Evolutionary conservation across 257 asterid species (phyloP).

Genomic region (Thymus mandschuricus): DNA sequence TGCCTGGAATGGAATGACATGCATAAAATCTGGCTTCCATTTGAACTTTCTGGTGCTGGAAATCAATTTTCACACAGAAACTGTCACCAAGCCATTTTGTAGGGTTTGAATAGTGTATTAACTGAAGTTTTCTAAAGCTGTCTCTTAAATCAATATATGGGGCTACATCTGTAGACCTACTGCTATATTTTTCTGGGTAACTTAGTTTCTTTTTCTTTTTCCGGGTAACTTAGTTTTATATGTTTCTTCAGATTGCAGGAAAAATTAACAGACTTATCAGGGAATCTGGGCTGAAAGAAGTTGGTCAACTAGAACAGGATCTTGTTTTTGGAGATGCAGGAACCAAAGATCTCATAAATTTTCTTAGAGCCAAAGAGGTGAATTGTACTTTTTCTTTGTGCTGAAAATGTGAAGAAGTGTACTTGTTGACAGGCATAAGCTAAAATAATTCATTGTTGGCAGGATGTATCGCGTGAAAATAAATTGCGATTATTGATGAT

Average conservation of each 20-base stretch:
- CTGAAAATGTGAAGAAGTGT: slow-evolving; percentile 11
- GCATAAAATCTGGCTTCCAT: too few relatives aligned
- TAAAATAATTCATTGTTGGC: slow-evolving; percentile 39
- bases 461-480: slow-evolving; percentile 87
- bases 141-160: too few relatives aligned
- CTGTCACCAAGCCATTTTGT: too few relatives aligned
- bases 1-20: too few relatives aligned
- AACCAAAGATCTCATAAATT: slow-evolving; percentile 85
- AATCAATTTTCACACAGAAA: too few relatives aligned
- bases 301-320: slow-evolving; percentile 96
- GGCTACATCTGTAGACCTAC: neutral
- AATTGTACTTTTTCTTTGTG: slow-evolving; percentile 15
- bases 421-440: slow-evolving; percentile 17
- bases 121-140: too few relatives aligned
- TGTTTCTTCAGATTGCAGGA: slow-evolving; percentile 77
- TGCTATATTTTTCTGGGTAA: neutral
- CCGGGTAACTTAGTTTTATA: slow-evolving; percentile 21
- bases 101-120: too few relatives aligned
- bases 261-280: slow-evolving; percentile 76
- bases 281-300: slow-evolving; percentile 85
- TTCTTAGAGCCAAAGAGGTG: slow-evolving; percentile 82
- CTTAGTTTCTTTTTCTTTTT: slow-evolving; percentile 11
- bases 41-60: too few relatives aligned
- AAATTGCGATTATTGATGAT: slow-evolving; percentile 95
- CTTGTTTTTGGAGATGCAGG: slow-evolving; percentile 99